Conservation (phyloP, 2,329 filamentous ascomycete species). For the Pseudogymnoascus sp. region DNA sequence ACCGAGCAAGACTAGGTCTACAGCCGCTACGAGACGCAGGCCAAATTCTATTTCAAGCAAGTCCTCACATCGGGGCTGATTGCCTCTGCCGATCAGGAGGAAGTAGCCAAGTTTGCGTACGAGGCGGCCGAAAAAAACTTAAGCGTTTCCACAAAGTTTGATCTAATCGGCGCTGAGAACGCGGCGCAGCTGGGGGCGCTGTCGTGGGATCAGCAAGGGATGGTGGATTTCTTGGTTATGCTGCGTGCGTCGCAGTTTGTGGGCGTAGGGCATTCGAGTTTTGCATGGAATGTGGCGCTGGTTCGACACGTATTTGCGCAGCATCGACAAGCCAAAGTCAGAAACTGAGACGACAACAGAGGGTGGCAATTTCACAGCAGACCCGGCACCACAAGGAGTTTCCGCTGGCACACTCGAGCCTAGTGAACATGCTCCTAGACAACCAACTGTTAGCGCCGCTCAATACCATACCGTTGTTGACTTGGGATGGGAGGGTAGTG, state of each 20-base stretch:
- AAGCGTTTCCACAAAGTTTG: slow-evolving; percentile 12
- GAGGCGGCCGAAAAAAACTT: slow-evolving; percentile 10
- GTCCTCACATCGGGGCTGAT: slow-evolving; percentile 8
- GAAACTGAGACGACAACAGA: slow-evolving; percentile 2
- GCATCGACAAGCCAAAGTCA: slow-evolving; percentile 25
- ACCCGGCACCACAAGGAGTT: slow-evolving; percentile 22
- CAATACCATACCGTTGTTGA: slow-evolving; percentile 48
- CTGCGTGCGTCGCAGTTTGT: slow-evolving; percentile 11
- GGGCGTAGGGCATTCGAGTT: slow-evolving; percentile 12
- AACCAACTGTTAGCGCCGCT: slow-evolving; percentile 37
- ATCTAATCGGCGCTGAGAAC: slow-evolving; percentile 8
- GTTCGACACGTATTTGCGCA: slow-evolving; percentile 18
- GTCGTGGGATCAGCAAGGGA: slow-evolving; percentile 14
- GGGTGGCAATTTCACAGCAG: slow-evolving; percentile 20
- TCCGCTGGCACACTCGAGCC: slow-evolving; percentile 38
- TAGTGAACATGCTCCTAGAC: slow-evolving; percentile 42
- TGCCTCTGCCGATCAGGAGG: slow-evolving; percentile 11
- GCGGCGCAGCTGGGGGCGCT: neutral
- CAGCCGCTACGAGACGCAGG: slow-evolving; percentile 17
- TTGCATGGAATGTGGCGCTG: slow-evolving; percentile 16
- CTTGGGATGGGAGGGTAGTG: slow-evolving; percentile 51
- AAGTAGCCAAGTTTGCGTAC: slow-evolving; percentile 6
- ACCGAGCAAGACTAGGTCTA: slow-evolving; percentile 19
- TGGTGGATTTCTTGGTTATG: slow-evolving; percentile 15
- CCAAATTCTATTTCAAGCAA: slow-evolving; percentile 11